phyloP scores from a whole-genome alignment of 129 eudicot species.

The Escallonia herrerae region DNA sequence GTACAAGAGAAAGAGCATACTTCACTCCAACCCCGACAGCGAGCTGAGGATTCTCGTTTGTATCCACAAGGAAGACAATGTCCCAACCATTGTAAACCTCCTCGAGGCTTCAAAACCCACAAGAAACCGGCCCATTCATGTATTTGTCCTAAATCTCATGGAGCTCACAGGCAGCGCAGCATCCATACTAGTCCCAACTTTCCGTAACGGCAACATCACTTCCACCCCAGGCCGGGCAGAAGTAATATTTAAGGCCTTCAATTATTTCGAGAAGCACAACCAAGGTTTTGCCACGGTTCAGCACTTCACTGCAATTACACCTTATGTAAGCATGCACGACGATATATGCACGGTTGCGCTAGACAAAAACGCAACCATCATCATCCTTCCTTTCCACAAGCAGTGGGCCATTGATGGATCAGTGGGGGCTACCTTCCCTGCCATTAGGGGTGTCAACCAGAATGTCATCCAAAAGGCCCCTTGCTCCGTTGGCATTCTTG shows the following conservation, averaged over 20 bases:
- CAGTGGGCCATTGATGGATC: constrained; percentile 44
- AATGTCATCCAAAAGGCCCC: constrained; percentile 51
- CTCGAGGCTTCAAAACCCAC: constrained; percentile 39
- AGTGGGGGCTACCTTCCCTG: constrained; percentile 29
- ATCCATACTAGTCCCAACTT: constrained; percentile 30
- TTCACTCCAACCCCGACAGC: constrained; percentile 25
- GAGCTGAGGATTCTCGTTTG: constrained; percentile 52
- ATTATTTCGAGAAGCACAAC: constrained; percentile 21
- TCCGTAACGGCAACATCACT: constrained; percentile 6
- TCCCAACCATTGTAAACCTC: constrained; percentile 36
- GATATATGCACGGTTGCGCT: constrained; percentile 50
- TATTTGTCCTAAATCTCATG: constrained; percentile 36
- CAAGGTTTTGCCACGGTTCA: constrained; percentile 22
- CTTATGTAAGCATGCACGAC: constrained; percentile 52
- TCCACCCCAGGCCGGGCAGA: constrained; percentile 12
- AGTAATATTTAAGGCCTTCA: constrained; percentile 36
- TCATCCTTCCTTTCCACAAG: constrained; percentile 61
- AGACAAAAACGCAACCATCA: constrained; percentile 33
- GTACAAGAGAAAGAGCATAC: constrained; percentile 23
- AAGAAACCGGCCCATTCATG: constrained; percentile 13
- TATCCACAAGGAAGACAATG: constrained; percentile 48
- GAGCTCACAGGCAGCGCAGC: constrained; percentile 48
- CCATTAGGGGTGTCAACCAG: constrained; percentile 34
- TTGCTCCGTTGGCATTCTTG: constrained; percentile 51
- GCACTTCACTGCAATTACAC: constrained; percentile 47